phyloP scores from a whole-genome alignment of 2,329 filamentous ascomycete species.

The Colletotrichum acutatum region DNA sequence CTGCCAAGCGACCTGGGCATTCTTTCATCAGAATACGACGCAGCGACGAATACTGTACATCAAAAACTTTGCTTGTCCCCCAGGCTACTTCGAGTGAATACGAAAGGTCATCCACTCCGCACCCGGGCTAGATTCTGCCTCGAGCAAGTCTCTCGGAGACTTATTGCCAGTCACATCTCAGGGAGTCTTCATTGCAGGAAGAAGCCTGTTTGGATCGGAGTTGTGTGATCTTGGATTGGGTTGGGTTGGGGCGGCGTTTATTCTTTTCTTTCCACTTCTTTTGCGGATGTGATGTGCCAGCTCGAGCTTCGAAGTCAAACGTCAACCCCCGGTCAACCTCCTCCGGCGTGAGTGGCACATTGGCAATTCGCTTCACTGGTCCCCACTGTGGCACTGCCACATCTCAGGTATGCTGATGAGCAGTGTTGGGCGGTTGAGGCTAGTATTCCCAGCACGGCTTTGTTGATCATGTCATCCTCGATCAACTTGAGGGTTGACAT shows the following conservation, averaged over 20 bases:
- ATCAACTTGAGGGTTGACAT: background rate
- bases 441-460: background rate
- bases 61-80: background rate
- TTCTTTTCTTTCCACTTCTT: constrained; percentile 9
- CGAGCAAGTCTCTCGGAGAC: background rate
- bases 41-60: constrained; percentile 14
- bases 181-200: background rate
- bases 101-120: background rate
- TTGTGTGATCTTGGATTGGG: background rate
- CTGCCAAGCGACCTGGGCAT: background rate
- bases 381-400: background rate
- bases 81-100: background rate
- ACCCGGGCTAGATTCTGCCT: background rate
- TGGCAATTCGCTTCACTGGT: background rate
- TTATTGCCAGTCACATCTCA: background rate
- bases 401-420: background rate
- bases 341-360: no score
- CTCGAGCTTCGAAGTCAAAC: background rate
- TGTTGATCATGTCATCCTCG: background rate
- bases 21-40: background rate
- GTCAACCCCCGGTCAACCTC: background rate
- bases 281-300: background rate
- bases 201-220: background rate
- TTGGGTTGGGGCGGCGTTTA: background rate
- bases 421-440: background rate